phyloP scores from a whole-genome alignment of 2,329 filamentous ascomycete genomes.

The Fusarium musae region DNA sequence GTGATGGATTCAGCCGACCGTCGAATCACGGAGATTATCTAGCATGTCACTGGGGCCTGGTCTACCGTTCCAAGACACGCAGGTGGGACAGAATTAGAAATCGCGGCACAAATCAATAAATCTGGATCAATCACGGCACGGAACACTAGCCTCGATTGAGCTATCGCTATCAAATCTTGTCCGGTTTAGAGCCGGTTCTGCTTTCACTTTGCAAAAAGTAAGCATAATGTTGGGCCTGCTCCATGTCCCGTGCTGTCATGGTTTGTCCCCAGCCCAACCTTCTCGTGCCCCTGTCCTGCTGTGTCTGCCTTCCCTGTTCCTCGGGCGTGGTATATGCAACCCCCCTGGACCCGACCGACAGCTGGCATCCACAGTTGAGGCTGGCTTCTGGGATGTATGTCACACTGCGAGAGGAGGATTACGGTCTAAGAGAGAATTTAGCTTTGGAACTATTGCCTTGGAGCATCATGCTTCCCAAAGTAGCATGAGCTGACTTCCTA shows the following conservation, averaged over 20 bases:
- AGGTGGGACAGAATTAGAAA: constrained; percentile 19
- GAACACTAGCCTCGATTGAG: background rate
- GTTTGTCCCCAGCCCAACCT: constrained; percentile 4
- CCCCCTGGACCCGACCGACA: constrained; percentile 17
- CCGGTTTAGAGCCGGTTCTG: background rate
- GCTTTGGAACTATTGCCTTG: constrained; percentile 32
- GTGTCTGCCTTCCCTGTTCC: constrained; percentile 4
- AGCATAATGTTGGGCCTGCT: constrained; percentile 20
- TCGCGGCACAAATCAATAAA: background rate
- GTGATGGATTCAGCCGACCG: constrained; percentile 9
- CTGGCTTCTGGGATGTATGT: constrained; percentile 28
- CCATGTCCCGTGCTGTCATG: constrained; percentile 6
- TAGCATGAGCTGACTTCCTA: constrained; percentile 33
- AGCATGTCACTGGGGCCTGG: constrained; percentile 6
- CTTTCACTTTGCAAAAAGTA: constrained; percentile 12
- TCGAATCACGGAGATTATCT: constrained; percentile 22
- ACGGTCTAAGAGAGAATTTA: constrained; percentile 14
- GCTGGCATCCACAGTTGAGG: constrained; percentile 38
- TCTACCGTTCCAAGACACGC: background rate
- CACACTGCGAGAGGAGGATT: constrained; percentile 12
- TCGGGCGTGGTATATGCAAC: constrained; percentile 16
- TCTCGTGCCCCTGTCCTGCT: background rate
- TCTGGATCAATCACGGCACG: background rate
- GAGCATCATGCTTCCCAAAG: constrained; percentile 27
- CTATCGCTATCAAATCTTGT: background rate